Evolutionary conservation across 441 rosid genomes (phyloP).

Genomic region (Hypseocharis bilobata): DNA sequence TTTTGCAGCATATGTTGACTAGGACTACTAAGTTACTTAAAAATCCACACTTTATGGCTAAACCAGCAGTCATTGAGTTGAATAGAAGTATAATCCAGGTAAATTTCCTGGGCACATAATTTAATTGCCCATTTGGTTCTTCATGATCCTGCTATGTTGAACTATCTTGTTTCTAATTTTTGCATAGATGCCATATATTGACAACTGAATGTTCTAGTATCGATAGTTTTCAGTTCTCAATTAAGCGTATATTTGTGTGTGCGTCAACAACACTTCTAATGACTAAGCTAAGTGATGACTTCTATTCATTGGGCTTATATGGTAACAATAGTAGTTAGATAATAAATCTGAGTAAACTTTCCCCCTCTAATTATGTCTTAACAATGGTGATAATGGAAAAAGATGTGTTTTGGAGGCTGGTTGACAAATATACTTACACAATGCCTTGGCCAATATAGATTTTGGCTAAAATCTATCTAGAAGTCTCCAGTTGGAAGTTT

Average conservation of each 20-base stretch:
- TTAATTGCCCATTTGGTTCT: slow-evolving; percentile 8
- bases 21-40: slow-evolving; percentile 65
- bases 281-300: no score
- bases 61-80: slow-evolving; percentile 72
- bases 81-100: slow-evolving; percentile 70
- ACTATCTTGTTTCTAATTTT: not conserved
- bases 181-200: not conserved
- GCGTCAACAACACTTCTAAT: not conserved
- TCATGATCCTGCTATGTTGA: not conserved
- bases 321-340: not conserved
- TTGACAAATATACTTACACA: not conserved
- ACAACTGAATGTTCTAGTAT: not conserved
- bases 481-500: not conserved
- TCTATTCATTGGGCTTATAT: not conserved
- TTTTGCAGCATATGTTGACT: slow-evolving; percentile 65
- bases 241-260: not conserved
- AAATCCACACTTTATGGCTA: slow-evolving; percentile 73
- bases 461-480: not conserved
- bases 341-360: no score
- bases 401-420: not conserved
- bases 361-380: no score
- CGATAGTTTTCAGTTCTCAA: not conserved
- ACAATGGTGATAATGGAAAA: not conserved
- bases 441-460: no score
- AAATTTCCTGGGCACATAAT: slow-evolving; percentile 1